Evolutionary conservation across 169 alveolate species (phyloP).

Genomic region (Eimeria sp.): DNA sequence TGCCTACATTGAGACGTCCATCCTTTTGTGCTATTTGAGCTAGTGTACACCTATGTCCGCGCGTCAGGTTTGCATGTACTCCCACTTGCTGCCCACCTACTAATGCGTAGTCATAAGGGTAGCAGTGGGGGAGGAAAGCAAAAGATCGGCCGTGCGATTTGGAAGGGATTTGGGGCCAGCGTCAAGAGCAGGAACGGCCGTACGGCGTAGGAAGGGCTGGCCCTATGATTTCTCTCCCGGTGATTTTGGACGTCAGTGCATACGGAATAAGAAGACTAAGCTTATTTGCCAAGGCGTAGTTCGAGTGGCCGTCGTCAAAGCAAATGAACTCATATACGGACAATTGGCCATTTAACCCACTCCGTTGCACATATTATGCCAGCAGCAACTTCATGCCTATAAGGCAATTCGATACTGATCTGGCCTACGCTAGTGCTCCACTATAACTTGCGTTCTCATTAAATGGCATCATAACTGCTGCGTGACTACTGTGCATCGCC

Average conservation of each 20-base stretch:
- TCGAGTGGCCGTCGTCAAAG: neutral
- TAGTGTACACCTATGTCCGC: neutral
- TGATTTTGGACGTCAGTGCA: neutral
- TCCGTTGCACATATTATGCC: neutral
- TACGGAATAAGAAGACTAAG: neutral
- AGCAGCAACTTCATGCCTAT: neutral
- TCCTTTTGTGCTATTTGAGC: neutral
- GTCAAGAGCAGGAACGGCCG: neutral
- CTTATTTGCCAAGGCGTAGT: neutral
- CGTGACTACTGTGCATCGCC: neutral
- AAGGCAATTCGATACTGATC: neutral
- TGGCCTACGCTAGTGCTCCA: neutral
- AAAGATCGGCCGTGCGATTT: neutral
- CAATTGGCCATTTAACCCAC: neutral
- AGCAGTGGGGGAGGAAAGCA: neutral
- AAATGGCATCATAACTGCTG: neutral
- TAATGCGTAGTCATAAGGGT: neutral
- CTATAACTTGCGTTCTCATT: neutral
- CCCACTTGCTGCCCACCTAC: neutral
- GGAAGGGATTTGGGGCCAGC: no score
- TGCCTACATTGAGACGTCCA: neutral
- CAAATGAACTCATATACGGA: neutral
- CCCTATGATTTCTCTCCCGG: neutral
- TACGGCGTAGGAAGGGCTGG: neutral
- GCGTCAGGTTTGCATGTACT: neutral